Percentiles rank a stretch among this genome's conserved stretches.
These are phyloP conservation scores for Solanum peruvianum DNA, from an alignment of 257 asterid species.

Conservation along the genomic window DNA sequence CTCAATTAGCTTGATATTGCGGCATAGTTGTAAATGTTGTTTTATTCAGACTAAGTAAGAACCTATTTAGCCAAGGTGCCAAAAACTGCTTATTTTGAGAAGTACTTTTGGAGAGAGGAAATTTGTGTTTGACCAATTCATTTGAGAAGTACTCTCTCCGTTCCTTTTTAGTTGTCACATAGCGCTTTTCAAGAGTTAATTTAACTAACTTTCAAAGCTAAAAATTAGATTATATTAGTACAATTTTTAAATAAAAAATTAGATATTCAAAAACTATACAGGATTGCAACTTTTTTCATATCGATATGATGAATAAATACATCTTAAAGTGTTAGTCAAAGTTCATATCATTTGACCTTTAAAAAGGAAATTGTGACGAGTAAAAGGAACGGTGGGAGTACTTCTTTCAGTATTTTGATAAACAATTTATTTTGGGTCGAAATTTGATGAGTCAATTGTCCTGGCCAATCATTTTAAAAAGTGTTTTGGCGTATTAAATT, in stretches of 20 bases:
- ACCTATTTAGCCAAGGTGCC: background rate
- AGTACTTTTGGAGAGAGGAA: background rate
- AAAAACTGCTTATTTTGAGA: background rate
- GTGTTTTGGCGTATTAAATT: background rate
- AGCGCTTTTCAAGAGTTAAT: background rate
- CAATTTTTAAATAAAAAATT: no score
- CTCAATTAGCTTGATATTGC: background rate
- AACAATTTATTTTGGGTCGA: background rate
- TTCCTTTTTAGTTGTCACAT: background rate
- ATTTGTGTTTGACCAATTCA: background rate
- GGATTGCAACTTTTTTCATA: background rate
- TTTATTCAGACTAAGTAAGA: background rate
- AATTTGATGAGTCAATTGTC: background rate
- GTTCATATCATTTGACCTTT: background rate
- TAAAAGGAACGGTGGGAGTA: background rate
- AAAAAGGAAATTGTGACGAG: background rate
- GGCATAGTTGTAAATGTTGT: background rate
- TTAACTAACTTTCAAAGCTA: background rate
- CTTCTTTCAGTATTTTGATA: background rate
- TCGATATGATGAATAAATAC: background rate
- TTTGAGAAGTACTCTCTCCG: background rate
- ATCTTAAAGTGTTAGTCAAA: background rate
- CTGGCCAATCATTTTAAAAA: background rate
- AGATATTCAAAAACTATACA: background rate
- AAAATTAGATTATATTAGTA: background rate